These are phyloP conservation scores for Sordaria brevicollis DNA, from an alignment of 495 filamentous ascomycete species.

Conservation along the genomic window DNA sequence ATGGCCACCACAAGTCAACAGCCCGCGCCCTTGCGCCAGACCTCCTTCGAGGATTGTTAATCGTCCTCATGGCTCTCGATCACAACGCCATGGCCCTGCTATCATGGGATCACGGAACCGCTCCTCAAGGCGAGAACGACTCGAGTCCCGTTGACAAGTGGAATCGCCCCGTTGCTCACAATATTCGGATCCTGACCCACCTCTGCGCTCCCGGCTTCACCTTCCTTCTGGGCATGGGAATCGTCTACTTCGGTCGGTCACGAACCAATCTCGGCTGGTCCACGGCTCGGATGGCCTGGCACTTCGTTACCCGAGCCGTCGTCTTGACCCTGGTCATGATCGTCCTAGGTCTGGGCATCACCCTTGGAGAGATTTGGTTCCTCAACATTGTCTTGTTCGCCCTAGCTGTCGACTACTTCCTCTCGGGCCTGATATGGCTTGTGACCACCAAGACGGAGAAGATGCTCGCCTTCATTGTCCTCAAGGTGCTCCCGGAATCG, in stretches of 20 bases:
- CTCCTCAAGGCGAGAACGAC: constrained; percentile 15
- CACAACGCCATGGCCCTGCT: constrained; percentile 18
- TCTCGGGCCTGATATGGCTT: constrained; percentile 22
- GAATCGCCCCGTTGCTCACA: constrained; percentile 17
- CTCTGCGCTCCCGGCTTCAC: constrained; percentile 28
- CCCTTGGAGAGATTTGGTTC: constrained; percentile 17
- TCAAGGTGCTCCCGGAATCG: constrained; percentile 8
- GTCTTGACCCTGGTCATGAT: constrained; percentile 14
- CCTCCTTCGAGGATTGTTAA: constrained; percentile 23
- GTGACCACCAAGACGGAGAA: constrained; percentile 13
- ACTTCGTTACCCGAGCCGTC: constrained; percentile 17
- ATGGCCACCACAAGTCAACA: constrained; percentile 2
- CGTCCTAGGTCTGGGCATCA: constrained; percentile 6
- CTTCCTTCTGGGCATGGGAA: constrained; percentile 27
- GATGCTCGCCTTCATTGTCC: constrained; percentile 7
- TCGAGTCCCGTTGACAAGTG: constrained; percentile 14
- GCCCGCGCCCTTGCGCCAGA: constrained; percentile 22
- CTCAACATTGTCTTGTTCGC: constrained; percentile 24
- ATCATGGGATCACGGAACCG: constrained; percentile 22
- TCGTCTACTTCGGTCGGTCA: constrained; percentile 23
- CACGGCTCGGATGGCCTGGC: constrained; percentile 12
- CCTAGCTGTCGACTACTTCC: constrained; percentile 23
- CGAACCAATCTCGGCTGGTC: constrained; percentile 20
- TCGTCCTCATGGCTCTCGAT: constrained; percentile 24
- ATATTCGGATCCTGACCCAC: constrained; percentile 20